Conservation (phyloP, 345 rosid genomes). For the Hirschfeldia incana region DNA sequence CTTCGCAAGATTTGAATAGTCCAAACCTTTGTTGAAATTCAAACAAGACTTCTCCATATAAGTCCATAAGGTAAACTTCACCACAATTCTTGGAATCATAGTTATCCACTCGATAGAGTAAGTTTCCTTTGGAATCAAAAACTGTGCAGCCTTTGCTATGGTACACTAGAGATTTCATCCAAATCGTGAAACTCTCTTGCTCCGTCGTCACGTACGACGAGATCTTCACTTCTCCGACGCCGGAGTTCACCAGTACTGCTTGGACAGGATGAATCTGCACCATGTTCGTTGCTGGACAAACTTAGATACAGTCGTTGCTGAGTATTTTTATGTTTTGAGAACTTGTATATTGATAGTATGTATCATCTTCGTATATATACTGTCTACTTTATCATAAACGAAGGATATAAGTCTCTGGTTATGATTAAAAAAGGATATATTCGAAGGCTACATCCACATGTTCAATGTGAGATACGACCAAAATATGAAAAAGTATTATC, state of each 20-base stretch:
- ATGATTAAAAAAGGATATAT: no score
- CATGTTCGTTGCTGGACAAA: constrained; percentile 20
- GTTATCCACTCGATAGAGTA: constrained; percentile 62
- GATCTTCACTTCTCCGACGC: background rate
- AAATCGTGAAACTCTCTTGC: constrained; percentile 57
- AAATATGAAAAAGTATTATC: no score
- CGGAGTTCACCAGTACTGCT: background rate
- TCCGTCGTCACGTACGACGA: constrained; percentile 39
- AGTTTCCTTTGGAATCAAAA: constrained; percentile 50
- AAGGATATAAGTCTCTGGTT: no score
- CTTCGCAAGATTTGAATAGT: constrained; percentile 48
- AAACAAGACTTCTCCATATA: constrained; percentile 46
- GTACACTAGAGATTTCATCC: constrained; percentile 66
- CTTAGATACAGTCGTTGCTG: background rate
- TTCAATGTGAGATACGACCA: no score
- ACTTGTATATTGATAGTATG: background rate
- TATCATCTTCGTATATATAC: constrained; percentile 2
- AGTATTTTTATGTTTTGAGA: constrained; percentile 13
- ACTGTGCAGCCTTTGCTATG: constrained; percentile 62
- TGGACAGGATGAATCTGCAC: constrained; percentile 49
- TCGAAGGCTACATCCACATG: no score
- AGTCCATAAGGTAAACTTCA: constrained; percentile 63
- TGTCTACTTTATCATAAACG: no score
- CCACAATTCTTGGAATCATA: constrained; percentile 44
- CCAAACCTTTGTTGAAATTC: constrained; percentile 35